phyloP scores from a whole-genome alignment of 345 rosid species.

The Eutrema japonicum region DNA sequence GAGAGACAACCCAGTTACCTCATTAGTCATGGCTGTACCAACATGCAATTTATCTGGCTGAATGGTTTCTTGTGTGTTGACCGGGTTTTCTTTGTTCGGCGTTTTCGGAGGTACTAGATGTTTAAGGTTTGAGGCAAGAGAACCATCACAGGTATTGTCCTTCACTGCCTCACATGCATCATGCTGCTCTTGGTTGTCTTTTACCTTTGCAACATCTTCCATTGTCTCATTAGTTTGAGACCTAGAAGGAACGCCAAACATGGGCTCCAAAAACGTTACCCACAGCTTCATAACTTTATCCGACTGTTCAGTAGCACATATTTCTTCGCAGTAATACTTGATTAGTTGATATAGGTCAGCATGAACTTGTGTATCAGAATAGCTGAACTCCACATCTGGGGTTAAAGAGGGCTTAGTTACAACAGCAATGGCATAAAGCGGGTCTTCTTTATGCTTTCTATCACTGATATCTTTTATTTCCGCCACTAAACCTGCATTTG shows the following conservation, averaged over 20 bases:
- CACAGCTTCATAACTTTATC: slow-evolving; percentile 91
- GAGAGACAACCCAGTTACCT: slow-evolving; percentile 44
- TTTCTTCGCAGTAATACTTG: slow-evolving; percentile 89
- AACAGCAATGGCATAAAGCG: slow-evolving; percentile 78
- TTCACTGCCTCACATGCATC: slow-evolving; percentile 61
- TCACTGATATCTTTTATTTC: slow-evolving; percentile 96
- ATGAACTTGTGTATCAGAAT: slow-evolving; percentile 76
- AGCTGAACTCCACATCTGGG: slow-evolving; percentile 79
- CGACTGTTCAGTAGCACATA: slow-evolving; percentile 84
- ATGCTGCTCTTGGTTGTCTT: slow-evolving; percentile 51
- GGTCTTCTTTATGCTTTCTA: slow-evolving; percentile 82
- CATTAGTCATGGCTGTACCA: slow-evolving; percentile 55
- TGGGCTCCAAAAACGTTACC: slow-evolving; percentile 89
- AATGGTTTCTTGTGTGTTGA: slow-evolving; percentile 20
- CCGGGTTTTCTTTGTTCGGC: slow-evolving; percentile 52
- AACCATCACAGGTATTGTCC: slow-evolving; percentile 56
- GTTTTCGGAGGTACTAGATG: slow-evolving; percentile 55
- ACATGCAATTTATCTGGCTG: slow-evolving; percentile 50
- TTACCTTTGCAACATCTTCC: slow-evolving; percentile 62
- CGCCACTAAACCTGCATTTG: slow-evolving; percentile 71
- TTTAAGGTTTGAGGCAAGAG: slow-evolving; percentile 51
- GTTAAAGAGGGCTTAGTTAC: slow-evolving; percentile 63
- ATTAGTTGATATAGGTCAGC: slow-evolving; percentile 89
- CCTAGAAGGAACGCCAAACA: slow-evolving; percentile 80
- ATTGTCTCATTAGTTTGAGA: slow-evolving; percentile 76